Evolutionary conservation across 176 grass and related monocot species (phyloP).

Genomic region (Thalia dealbata): DNA sequence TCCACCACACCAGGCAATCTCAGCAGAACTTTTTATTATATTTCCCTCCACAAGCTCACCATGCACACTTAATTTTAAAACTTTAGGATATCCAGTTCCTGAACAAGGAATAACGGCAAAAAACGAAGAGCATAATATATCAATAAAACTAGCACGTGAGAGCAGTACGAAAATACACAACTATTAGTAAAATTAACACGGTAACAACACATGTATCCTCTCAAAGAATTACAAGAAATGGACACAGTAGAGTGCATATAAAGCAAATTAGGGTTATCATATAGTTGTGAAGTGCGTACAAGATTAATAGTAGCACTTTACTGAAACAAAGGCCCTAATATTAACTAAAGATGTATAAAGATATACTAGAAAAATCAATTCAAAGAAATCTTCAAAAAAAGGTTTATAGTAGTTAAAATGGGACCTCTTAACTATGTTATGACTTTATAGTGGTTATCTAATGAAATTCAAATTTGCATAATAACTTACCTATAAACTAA

Average conservation of each 20-base stretch:
- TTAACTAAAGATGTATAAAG: background rate
- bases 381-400: background rate
- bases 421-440: background rate
- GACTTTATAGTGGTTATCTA: background rate
- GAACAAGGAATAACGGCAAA: constrained; percentile 17
- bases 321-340: background rate
- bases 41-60: constrained; percentile 96
- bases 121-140: no score
- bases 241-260: background rate
- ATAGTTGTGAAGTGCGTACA: background rate
- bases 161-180: no score
- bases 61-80: constrained; percentile 53
- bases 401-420: no score
- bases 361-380: background rate
- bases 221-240: background rate
- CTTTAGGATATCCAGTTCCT: constrained; percentile 95
- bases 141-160: no score
- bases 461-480: background rate
- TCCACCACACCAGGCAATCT: constrained; percentile 96
- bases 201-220: background rate
- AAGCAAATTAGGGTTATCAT: background rate
- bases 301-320: background rate
- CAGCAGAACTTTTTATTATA: constrained; percentile 53
- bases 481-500: background rate
- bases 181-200: background rate